A percentile compares a stretch with the other conserved stretches of the same genome.
phyloP scores from a whole-genome alignment of 768 basidiomycete genomes.

The Pisolithus orientalis region DNA sequence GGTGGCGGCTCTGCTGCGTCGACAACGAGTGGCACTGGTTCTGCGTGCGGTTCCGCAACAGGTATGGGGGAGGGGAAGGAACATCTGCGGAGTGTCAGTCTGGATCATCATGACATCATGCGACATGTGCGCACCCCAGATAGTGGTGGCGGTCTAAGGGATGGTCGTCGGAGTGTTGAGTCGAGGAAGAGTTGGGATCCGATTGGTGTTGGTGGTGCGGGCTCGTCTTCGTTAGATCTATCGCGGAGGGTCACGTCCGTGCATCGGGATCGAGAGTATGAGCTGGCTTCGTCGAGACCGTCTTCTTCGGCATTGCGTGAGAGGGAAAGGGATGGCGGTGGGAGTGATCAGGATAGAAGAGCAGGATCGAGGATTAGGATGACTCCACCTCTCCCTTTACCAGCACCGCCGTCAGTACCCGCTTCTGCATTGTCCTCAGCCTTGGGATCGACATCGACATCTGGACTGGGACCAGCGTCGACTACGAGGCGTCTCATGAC shows the following conservation, averaged over 20 bases:
- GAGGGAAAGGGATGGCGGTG: constrained; percentile 12
- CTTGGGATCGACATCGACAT: too few species aligned
- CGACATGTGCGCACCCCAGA: constrained; percentile 26
- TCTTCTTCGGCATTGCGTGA: constrained; percentile 20
- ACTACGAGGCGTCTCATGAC: constrained; percentile 49
- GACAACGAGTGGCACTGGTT: constrained; percentile 9
- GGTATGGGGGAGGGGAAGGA: constrained; percentile 7
- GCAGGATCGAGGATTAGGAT: constrained; percentile 16
- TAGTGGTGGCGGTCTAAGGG: constrained; percentile 26
- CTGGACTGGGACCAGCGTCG: not conserved
- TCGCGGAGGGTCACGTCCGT: not conserved
- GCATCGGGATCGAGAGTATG: not conserved
- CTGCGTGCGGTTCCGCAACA: not conserved
- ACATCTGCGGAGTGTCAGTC: constrained; percentile 45
- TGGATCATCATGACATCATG: constrained; percentile 47
- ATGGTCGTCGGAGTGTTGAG: constrained; percentile 45
- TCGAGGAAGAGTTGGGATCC: constrained; percentile 42
- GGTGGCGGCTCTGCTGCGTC: constrained; percentile 12
- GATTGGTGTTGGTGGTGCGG: constrained; percentile 9
- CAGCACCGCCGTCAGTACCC: not conserved
- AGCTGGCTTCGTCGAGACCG: constrained; percentile 10
- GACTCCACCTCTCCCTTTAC: constrained; percentile 20
- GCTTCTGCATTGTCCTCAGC: not conserved
- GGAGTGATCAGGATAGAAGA: constrained; percentile 21
- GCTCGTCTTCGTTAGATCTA: constrained; percentile 19